A percentile compares a stretch with the other conserved stretches of the same genome.
Conservation (phyloP, 2,329 filamentous ascomycete genomes). For the Neonectria hederae region DNA sequence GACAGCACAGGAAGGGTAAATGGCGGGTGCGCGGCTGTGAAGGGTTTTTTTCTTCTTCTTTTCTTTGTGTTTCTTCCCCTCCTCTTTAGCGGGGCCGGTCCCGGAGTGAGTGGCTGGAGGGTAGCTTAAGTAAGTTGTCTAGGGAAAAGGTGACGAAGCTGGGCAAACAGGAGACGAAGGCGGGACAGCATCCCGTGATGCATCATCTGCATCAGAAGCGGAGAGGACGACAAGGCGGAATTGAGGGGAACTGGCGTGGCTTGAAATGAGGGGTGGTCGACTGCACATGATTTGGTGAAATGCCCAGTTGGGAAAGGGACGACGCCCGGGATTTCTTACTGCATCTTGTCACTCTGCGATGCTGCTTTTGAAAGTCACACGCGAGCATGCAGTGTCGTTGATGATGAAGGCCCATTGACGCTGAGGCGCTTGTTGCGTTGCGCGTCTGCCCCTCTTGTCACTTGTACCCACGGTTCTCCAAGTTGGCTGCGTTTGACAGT, state of each 20-base stretch:
- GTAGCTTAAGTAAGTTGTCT: neutral
- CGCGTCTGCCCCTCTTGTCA: neutral
- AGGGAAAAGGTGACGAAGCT: no score
- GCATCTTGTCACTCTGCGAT: neutral
- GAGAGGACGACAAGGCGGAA: neutral
- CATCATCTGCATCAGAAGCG: conserved; percentile 1
- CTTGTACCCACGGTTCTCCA: neutral
- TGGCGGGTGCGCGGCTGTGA: conserved; percentile 5
- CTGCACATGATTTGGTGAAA: conserved; percentile 6
- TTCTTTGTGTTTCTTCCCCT: neutral
- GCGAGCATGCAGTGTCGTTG: conserved; percentile 3
- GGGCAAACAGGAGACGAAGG: conserved; percentile 2
- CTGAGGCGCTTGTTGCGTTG: neutral
- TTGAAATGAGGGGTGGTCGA: no score
- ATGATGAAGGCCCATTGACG: no score
- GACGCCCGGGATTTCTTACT: neutral
- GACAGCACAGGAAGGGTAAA: neutral
- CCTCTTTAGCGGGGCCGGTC: conserved; percentile 15
- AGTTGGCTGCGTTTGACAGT: no score
- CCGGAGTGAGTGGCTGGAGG: neutral
- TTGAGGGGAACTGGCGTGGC: neutral
- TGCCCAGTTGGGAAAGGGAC: conserved; percentile 3
- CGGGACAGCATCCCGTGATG: conserved; percentile 7
- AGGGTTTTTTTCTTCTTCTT: neutral
- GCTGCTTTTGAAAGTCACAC: neutral